Percentiles rank a stretch among this genome's conserved stretches.
phyloP scores from a whole-genome alignment of 371 early-diverging fungal species.

The Mucor sp. region DNA sequence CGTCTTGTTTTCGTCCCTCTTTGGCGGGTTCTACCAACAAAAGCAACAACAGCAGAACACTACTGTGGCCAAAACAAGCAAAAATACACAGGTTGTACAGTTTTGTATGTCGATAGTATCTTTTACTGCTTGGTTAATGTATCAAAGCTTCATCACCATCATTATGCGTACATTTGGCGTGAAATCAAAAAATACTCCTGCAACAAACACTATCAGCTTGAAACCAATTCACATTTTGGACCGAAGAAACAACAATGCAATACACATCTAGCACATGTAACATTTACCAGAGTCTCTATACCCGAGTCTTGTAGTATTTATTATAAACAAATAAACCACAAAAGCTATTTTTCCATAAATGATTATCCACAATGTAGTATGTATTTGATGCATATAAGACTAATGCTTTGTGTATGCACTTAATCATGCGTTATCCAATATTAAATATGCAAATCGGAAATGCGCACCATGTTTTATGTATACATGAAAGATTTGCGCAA shows the following conservation, averaged over 20 bases:
- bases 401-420: not conserved
- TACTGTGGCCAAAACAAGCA: not conserved
- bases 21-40: not conserved
- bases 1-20: not conserved
- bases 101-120: conserved; percentile 11
- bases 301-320: not conserved
- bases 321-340: not conserved
- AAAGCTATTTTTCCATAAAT: not conserved
- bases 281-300: not conserved
- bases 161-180: conserved; percentile 6
- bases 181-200: not conserved
- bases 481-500: not conserved
- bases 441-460: not conserved
- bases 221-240: conserved; percentile 1
- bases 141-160: conserved; percentile 3
- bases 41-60: not conserved
- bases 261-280: not conserved
- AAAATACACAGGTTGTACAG: conserved; percentile 1
- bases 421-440: not conserved
- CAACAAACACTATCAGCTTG: conserved; percentile 16
- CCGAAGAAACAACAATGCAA: conserved; percentile 1
- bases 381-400: not conserved
- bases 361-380: not conserved
- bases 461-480: not conserved
- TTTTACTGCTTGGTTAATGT: conserved; percentile 21